Evolutionary conservation across 164 flowering plant species (phyloP), one percentile per base, ranked within the genome.

Genomic region (Amborella trichopoda): DNA sequence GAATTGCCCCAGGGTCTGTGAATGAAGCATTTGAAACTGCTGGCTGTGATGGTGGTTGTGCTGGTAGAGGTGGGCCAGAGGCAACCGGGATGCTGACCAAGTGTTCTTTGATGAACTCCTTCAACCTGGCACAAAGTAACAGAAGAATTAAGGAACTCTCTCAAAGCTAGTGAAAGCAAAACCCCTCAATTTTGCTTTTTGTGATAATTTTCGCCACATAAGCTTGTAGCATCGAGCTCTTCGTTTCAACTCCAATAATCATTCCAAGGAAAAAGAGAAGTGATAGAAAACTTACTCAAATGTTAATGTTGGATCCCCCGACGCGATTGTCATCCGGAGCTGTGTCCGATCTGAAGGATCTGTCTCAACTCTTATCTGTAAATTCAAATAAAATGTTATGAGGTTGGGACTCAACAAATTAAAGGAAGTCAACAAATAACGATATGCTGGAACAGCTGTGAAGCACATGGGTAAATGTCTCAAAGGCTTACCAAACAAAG

Each of bases 331-430:
- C 87, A 93, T 77, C 5, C 99, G 86, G 56, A 93, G 72, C 56
- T 93, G 99, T 17, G 95, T 88, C 72, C 95, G 70, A 55, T 93
- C 99, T 23, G 97, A 83, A 44, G 99, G 99, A 64, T 93, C 99
- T 32, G 99, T 93, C 69, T 93, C 99, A 55, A 93, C 62, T 72
- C 99, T 75, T 8, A 72, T 33, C 99, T 93, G 80, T 23, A 57
- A 36, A 56, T n/a, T n/a, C n/a, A n/a, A n/a, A n/a, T n/a, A 12
- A 11, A 33, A 18, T 28, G n/a, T 40, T 42, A 17, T 23, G 24
- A 58, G 44, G 27, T 26, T 11, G 26, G 6, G 24, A 20, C 16
- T 11, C 44, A n/a, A n/a, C 25, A 26, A 4, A n/a, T 12, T 16
- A 46, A 6, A 39, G 19, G 43, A 39, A 9, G 9, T 18, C 19